Percentiles rank a stretch among this genome's conserved stretches.
These are phyloP conservation scores for Pichia sp. DNA, from an alignment of 1,139 yeast species.

Conservation along the genomic window DNA sequence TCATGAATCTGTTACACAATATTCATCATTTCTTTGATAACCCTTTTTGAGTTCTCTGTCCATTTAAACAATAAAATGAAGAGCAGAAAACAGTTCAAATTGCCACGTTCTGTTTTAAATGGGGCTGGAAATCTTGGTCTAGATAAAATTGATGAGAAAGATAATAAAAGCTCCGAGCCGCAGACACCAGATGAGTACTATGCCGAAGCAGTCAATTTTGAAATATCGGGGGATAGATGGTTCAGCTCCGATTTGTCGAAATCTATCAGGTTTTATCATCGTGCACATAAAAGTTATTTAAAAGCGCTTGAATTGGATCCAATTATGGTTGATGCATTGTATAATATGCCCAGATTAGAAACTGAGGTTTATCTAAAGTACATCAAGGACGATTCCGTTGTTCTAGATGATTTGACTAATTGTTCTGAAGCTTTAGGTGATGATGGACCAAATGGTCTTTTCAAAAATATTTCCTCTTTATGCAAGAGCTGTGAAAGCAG, in stretches of 20 bases:
- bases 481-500: slow-evolving; percentile 34
- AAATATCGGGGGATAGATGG: slow-evolving; percentile 55
- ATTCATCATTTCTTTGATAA: too few species aligned
- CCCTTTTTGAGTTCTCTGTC: not conserved
- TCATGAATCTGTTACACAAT: too few species aligned
- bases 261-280: slow-evolving; percentile 44
- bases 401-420: slow-evolving; percentile 30
- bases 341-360: slow-evolving; percentile 40
- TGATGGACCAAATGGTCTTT: slow-evolving; percentile 25
- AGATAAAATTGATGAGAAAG: not conserved
- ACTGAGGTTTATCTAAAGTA: slow-evolving; percentile 41
- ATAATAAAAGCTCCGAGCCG: slow-evolving; percentile 17
- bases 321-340: slow-evolving; percentile 32
- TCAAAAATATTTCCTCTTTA: slow-evolving; percentile 31
- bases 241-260: slow-evolving; percentile 45
- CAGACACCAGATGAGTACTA: slow-evolving; percentile 37
- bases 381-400: slow-evolving; percentile 36
- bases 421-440: slow-evolving; percentile 34
- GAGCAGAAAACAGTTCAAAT: slow-evolving; percentile 8
- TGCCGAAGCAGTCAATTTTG: slow-evolving; percentile 41
- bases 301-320: slow-evolving; percentile 25
- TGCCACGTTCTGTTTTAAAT: slow-evolving; percentile 16
- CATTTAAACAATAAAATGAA: not conserved
- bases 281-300: slow-evolving; percentile 34
- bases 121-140: slow-evolving; percentile 6